Evolutionary conservation across 768 basidiomycete genomes (phyloP), one percentile per base, ranked within the genome.

Genomic region (Leccinum longicurvipes): DNA sequence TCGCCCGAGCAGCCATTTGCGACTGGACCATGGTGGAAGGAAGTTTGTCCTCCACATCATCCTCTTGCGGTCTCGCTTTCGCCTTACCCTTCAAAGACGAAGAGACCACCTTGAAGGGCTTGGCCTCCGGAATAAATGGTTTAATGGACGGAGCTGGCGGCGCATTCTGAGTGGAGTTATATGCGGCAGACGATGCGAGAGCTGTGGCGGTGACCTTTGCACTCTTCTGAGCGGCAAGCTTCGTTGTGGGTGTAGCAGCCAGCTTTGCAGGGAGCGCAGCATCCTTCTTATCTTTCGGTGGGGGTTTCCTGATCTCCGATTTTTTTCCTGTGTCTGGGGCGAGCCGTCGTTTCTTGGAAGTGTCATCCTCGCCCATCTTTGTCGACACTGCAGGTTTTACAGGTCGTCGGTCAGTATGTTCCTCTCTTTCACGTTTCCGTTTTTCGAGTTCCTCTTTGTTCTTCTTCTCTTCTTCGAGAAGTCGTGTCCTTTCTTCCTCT

Each of bases 391-490:
- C 63, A 36, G 70, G 64, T 63, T 85, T 87, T 23, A 85, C 60
- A 0, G 80, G 79, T 46, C 84, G 78, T 67, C 89, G 90, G 58
- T 87, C 85, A 3, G 85, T 86, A 51, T 79, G 75, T 60, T 92
- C 88, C 60, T 92, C 89, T 39, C 87, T 81, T 66, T 92, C 92
- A 64, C 87, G 83, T 72, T 93, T 93, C 55, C 89, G 80, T 51
- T 82, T 82, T 55, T 93, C 91, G 17, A 77, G 74, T 54, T 91
- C 89, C 49, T 89, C 87, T 65, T 82, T 90, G 63, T 77, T 69
- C 70, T 82, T 90, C 60, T 78, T 81, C 57, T 92, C 91, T 60
- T 87, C 82, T 36, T 90, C 88, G 47, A 79, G 69, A 28, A 76
- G 72, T 29, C 81, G 81, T 1, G 75, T 71, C 67, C 81, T 87